A percentile compares a stretch with the other conserved stretches of the same genome.
These are phyloP conservation scores for Fagopyrum esculentum DNA, from an alignment of 148 eudicot genomes.

Conservation along the genomic window DNA sequence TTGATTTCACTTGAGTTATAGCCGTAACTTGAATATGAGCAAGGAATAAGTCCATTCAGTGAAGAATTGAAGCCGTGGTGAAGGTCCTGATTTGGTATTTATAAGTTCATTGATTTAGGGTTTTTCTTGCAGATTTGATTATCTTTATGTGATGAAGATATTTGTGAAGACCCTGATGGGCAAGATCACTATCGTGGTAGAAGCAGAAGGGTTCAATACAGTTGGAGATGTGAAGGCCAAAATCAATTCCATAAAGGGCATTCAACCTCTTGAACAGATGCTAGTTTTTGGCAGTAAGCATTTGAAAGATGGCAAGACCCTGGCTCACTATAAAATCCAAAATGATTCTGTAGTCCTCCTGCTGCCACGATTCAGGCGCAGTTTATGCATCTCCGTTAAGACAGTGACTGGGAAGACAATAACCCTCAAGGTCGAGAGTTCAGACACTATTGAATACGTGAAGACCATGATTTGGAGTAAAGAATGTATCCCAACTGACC, in stretches of 20 bases:
- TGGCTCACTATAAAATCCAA: neutral
- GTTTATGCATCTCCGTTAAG: neutral
- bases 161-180: neutral
- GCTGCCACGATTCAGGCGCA: neutral
- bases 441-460: neutral
- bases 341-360: neutral
- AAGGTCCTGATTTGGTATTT: too few species aligned
- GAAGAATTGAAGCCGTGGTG: too few species aligned
- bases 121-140: too few species aligned
- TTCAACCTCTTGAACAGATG: neutral
- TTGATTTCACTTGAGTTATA: too few species aligned
- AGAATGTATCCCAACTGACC: slow-evolving; percentile 15
- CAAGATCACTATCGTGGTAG: neutral
- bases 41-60: too few species aligned
- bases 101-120: too few species aligned
- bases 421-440: neutral
- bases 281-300: neutral
- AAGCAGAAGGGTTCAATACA: slow-evolving; percentile 3
- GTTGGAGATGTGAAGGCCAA: neutral
- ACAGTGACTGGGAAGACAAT: neutral
- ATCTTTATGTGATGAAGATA: neutral
- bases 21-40: too few species aligned
- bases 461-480: slow-evolving; percentile 20
- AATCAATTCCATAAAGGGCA: neutral
- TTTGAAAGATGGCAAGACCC: neutral